Evolutionary conservation across 495 filamentous ascomycete genomes (phyloP).

Genomic region (Gamarada debralockiae): DNA sequence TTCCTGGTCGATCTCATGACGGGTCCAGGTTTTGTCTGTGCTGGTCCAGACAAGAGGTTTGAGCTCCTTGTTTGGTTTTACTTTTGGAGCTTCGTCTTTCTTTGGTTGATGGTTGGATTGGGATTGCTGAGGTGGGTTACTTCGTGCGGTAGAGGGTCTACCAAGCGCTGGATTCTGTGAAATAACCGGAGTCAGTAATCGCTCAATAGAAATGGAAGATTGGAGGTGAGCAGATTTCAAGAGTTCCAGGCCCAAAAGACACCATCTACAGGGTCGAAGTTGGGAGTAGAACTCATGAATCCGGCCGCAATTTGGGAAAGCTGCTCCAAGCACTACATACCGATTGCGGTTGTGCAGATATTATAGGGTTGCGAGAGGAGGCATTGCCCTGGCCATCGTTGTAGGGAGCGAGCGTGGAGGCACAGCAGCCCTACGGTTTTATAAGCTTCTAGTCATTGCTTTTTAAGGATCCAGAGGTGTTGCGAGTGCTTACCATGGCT

Average conservation of each 20-base stretch:
- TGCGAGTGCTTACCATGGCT: constrained; percentile 6
- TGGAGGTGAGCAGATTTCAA: constrained; percentile 11
- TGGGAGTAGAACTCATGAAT: no score
- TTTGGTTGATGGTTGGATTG: no score
- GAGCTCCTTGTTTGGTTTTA: background rate
- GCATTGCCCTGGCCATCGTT: constrained; percentile 11
- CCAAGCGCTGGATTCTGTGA: no score
- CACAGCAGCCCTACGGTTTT: constrained; percentile 20
- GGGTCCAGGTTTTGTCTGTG: constrained; percentile 37
- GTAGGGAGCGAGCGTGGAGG: constrained; percentile 20
- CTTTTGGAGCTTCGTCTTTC: no score
- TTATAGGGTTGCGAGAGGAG: constrained; percentile 20
- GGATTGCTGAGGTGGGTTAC: no score
- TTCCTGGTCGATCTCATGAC: constrained; percentile 38
- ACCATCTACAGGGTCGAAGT: no score
- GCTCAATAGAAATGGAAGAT: constrained; percentile 11
- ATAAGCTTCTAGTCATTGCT: background rate
- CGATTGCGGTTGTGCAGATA: constrained; percentile 20
- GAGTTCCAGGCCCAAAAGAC: no score
- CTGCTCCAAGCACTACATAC: no score
- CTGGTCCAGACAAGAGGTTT: constrained; percentile 47
- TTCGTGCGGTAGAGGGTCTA: no score
- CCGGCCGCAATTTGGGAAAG: no score
- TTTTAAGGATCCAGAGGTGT: background rate
- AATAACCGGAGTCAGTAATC: no score